phyloP scores from a whole-genome alignment of 2,329 filamentous ascomycete species.

The Ceratocystis variospora region DNA sequence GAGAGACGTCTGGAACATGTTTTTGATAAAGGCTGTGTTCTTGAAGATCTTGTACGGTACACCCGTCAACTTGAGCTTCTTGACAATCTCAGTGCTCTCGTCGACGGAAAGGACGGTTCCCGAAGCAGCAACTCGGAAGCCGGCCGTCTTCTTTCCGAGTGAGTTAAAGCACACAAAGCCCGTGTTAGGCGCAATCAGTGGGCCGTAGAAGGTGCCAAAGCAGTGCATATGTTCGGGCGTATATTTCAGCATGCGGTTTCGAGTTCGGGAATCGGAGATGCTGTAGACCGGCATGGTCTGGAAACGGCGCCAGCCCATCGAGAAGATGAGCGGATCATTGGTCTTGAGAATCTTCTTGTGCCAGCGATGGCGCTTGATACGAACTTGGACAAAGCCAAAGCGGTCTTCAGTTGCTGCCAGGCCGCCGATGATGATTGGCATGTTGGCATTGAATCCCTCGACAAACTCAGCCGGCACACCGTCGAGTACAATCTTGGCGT shows the following conservation, averaged over 20 bases:
- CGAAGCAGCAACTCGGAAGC: slow-evolving; percentile 87
- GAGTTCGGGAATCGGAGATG: slow-evolving; percentile 81
- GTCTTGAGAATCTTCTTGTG: slow-evolving; percentile 99
- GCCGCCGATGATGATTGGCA: slow-evolving; percentile 81
- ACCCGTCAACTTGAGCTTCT: slow-evolving; percentile 95
- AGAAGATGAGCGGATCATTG: slow-evolving; percentile 94
- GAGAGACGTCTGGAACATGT: slow-evolving; percentile 88
- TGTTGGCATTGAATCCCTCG: slow-evolving; percentile 62
- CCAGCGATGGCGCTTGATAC: slow-evolving; percentile 96
- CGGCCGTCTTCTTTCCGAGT: slow-evolving; percentile 68
- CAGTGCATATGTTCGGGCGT: slow-evolving; percentile 99
- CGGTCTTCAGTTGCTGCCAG: slow-evolving; percentile 85
- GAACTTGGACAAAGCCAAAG: slow-evolving; percentile 87
- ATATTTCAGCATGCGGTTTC: slow-evolving; percentile 97
- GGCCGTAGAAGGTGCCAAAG: slow-evolving; percentile 89
- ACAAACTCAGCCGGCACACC: slow-evolving; percentile 86
- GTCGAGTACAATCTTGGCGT: slow-evolving; percentile 80
- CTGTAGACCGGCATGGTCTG: slow-evolving; percentile 87
- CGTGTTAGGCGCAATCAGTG: slow-evolving; percentile 87
- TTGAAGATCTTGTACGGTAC: slow-evolving; percentile 96
- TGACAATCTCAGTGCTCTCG: slow-evolving; percentile 92
- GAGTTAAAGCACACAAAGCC: slow-evolving; percentile 90
- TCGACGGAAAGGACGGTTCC: slow-evolving; percentile 90
- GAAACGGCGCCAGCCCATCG: slow-evolving; percentile 89
- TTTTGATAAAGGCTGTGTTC: slow-evolving; percentile 96